Conservation (phyloP, 768 basidiomycete species). For the Boletus vermiculosoides region DNA sequence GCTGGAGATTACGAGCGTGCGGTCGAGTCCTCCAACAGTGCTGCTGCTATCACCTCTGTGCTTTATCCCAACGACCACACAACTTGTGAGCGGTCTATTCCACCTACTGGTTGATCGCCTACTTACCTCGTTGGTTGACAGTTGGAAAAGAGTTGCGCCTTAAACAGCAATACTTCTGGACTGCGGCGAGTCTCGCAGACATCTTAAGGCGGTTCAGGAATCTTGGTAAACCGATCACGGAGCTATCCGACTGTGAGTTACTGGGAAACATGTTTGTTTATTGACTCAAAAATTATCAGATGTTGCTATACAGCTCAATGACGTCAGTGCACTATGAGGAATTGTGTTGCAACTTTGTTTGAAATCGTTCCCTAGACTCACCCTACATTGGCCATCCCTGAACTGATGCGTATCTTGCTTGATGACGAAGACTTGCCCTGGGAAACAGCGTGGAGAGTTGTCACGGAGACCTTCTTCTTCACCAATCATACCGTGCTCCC, state of each 20-base stretch:
- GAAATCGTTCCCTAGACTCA: constrained; percentile 62
- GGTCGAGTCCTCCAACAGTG: constrained; percentile 84
- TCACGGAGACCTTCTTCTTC: constrained; percentile 90
- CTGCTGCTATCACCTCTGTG: constrained; percentile 91
- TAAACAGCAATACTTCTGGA: constrained; percentile 98
- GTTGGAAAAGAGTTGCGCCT: constrained; percentile 87
- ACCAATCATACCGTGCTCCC: constrained; percentile 95
- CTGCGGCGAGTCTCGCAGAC: constrained; percentile 82
- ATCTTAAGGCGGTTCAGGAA: constrained; percentile 94
- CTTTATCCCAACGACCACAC: constrained; percentile 96
- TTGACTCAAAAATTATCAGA: constrained; percentile 39
- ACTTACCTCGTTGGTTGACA: constrained; percentile 26
- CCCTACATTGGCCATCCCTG: constrained; percentile 92
- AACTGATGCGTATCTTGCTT: constrained; percentile 87
- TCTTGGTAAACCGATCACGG: constrained; percentile 71
- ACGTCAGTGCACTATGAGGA: constrained; percentile 46
- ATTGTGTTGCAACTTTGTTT: background rate
- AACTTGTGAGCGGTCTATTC: constrained; percentile 41
- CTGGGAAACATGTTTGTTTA: background rate
- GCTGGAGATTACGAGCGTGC: constrained; percentile 93
- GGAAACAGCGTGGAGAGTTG: constrained; percentile 85
- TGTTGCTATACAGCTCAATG: constrained; percentile 94
- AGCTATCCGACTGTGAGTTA: constrained; percentile 76
- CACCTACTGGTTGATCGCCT: background rate
- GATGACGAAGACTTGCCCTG: constrained; percentile 91